Evolutionary conservation across 768 basidiomycete genomes (phyloP), one percentile per base, ranked within the genome.

Genomic region (Kwoniella sp.): DNA sequence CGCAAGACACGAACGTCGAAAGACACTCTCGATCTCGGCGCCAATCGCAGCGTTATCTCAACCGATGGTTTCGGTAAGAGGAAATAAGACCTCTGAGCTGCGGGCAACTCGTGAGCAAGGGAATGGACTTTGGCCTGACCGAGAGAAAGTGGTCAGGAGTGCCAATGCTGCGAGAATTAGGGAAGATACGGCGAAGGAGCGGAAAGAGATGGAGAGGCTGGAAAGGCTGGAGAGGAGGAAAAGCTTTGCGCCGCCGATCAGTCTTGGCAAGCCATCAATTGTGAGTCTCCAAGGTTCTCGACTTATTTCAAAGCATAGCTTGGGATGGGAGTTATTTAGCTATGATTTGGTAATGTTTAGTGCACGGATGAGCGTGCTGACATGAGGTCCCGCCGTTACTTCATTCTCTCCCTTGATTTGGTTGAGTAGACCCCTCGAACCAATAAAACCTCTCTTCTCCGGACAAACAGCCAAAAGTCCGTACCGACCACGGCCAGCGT

Each of bases 241-340:
- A 21, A 69, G 67, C 50, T 64, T 73, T 12, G 59, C 60, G 1
- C 33, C 67, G 8, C 69, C 67, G 5, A 47, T 63, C 8, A 63
- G 63, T 51, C 55, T 69, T 7, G 65, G 69, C 40, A 67, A 63
- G 24, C 72, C 72, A 15, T 24, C 27, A 3, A 73, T 73, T 24
- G 72, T 73, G 24, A 54, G 72, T n/a, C n/a, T n/a, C n/a, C n/a
- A n/a, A n/a, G n/a, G n/a, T n/a, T n/a, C n/a, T n/a, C n/a, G n/a
- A n/a, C n/a, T n/a, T n/a, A n/a, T n/a, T n/a, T n/a, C n/a, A n/a
- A n/a, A n/a, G n/a, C n/a, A n/a, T n/a, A n/a, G n/a, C n/a, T n/a
- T n/a, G n/a, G n/a, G n/a, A n/a, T n/a, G n/a, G n/a, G n/a, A n/a
- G n/a, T n/a, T n/a, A n/a, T n/a, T n/a, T n/a, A n/a, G n/a, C n/a